Evolutionary conservation across 2,329 filamentous ascomycete species (phyloP), one percentile per base, ranked within the genome.

Genomic region (Penicillium brasilianum): DNA sequence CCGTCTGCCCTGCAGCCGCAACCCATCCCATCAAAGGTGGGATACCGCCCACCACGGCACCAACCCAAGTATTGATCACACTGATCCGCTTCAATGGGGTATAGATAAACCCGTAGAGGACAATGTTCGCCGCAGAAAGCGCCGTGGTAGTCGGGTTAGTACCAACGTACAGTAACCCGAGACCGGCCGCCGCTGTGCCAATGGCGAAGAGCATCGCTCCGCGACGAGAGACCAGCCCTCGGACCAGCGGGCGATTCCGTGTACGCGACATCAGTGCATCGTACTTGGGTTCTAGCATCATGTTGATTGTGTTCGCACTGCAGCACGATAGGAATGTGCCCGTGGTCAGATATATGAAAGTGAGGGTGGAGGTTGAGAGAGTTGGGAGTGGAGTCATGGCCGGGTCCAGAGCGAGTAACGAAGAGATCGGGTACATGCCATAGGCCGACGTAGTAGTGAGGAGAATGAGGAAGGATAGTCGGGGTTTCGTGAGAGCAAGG

Each of bases 1-100:
- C 93, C 48, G 89, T 90, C 76, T 97, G 92, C 55, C 93, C 93
- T 0, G 93, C 93, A 0, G 95, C 95, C 0, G 95, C 95, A 16
- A 93, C 91, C 95, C 95, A 99, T 66, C 95, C 95, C 95, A 99
- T 99, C 34, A 99, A 80, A 0, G 95, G 95, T 0, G 95, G 94
- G 59, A 99, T 96, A 1, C 90, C 93, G 63, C 95, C 95, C 0
- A 99, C 92, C 0, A 99, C 78, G 3, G 93, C 95, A 16, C 95
- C 95, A 16, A 96, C 86, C 95, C 95, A 99, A 0, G 95, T 99
- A 73, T 99, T 99, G 60, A 93, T 79, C 10, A 89, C 90, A 3
- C 90, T 91, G 13, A 97, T 81, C 7, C 92, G 88, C 79, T 99
- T 99, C 71, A 98, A 80, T 0, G 94, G 93, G 0, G 95, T 99